Conservation (phyloP, 2,329 filamentous ascomycete genomes). For the Penicillium corylophilum region DNA sequence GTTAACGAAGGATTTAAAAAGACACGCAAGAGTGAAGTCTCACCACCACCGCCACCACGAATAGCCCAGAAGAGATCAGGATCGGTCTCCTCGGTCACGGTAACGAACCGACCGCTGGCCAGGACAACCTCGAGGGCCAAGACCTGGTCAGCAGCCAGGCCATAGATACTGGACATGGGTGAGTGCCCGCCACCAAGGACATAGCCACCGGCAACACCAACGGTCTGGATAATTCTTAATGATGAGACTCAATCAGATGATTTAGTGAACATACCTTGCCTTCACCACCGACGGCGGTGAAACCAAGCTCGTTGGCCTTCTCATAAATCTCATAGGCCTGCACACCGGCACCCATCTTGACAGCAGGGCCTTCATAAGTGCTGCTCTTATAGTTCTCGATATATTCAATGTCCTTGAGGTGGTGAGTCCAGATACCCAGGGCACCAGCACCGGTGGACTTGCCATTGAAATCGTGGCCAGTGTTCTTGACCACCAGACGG, state of each 20-base stretch:
- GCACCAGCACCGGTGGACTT: conserved; percentile 49
- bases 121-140: conserved; percentile 28
- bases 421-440: conserved; percentile 52
- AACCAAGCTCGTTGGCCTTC: conserved; percentile 29
- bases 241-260: neutral
- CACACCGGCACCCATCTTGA: conserved; percentile 57
- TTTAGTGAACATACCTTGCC: conserved; percentile 6
- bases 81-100: conserved; percentile 41
- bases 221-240: conserved; percentile 43
- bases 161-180: conserved; percentile 53
- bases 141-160: conserved; percentile 46
- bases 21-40: neutral
- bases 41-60: conserved; percentile 17
- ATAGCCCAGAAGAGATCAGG: conserved; percentile 62
- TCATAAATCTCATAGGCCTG: conserved; percentile 25
- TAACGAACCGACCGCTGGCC: conserved; percentile 27
- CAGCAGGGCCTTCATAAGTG: conserved; percentile 51
- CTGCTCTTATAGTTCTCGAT: conserved; percentile 38
- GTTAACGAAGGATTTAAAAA: no score
- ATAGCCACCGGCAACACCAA: conserved; percentile 61
- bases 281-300: conserved; percentile 34
- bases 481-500: conserved; percentile 45
- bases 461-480: conserved; percentile 50
- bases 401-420: conserved; percentile 46
- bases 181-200: conserved; percentile 61